Conservation (phyloP, 805 yeast species). For the Cyberlindnera americana region DNA sequence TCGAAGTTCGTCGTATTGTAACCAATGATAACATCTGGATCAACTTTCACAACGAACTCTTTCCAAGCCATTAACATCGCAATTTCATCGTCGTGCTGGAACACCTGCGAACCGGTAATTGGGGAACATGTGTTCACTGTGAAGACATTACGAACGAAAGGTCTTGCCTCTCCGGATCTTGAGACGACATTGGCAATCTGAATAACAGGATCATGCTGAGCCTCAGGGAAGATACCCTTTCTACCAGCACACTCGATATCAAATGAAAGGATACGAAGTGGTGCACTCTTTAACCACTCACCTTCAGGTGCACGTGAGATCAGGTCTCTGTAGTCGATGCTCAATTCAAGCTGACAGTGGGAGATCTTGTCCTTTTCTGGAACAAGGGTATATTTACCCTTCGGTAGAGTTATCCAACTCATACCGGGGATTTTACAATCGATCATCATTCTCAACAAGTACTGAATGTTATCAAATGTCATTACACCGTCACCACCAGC, state of each 20-base stretch:
- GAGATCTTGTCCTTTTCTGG: constrained; percentile 46
- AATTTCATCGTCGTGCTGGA: constrained; percentile 67
- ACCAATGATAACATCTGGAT: constrained; percentile 96
- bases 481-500: constrained; percentile 48
- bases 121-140: constrained; percentile 90
- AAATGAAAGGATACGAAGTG: constrained; percentile 86
- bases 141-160: constrained; percentile 92
- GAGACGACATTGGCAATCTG: constrained; percentile 96
- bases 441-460: constrained; percentile 80
- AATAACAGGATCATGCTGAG: constrained; percentile 89
- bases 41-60: constrained; percentile 77
- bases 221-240: constrained; percentile 94
- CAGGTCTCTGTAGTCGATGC: constrained; percentile 62
- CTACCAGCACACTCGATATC: constrained; percentile 99
- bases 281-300: constrained; percentile 90
- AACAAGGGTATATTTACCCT: constrained; percentile 56
- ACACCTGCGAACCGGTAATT: constrained; percentile 89
- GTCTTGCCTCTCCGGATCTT: constrained; percentile 75
- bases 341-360: constrained; percentile 82
- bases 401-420: constrained; percentile 95
- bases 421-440: constrained; percentile 92
- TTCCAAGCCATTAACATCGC: constrained; percentile 87
- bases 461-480: constrained; percentile 89
- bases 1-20: constrained; percentile 94
- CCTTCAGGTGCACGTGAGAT: constrained; percentile 87